These are phyloP conservation scores for Leishmania martiniquensis DNA, from an alignment of 208 protist species.

Conservation along the genomic window DNA sequence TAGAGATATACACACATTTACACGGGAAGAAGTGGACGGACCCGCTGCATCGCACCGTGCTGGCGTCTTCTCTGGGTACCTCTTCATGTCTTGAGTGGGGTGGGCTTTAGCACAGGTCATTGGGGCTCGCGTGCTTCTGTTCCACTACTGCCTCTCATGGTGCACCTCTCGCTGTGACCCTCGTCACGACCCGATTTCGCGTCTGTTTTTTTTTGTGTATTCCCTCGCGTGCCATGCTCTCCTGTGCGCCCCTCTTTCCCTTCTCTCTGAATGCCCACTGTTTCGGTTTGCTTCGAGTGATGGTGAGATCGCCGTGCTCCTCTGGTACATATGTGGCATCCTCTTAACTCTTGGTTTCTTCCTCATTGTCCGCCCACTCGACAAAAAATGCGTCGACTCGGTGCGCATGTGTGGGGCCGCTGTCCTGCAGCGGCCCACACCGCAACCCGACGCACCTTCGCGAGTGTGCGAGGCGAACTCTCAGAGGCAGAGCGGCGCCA, in stretches of 20 bases:
- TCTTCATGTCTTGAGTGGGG: not conserved
- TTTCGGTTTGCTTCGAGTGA: no score
- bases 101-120: not conserved
- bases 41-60: not conserved
- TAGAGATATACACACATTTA: no score
- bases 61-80: not conserved
- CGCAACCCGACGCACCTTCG: conserved; percentile 2
- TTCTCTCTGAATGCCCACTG: no score
- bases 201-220: not conserved
- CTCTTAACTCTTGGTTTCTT: not conserved
- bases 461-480: conserved; percentile 24
- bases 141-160: no score
- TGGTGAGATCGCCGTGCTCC: not conserved
- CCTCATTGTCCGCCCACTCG: not conserved
- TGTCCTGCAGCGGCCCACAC: not conserved
- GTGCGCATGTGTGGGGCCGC: not conserved
- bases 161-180: not conserved
- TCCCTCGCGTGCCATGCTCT: not conserved
- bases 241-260: not conserved
- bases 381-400: not conserved
- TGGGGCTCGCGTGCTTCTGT: not conserved
- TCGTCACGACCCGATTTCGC: no score
- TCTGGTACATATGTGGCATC: not conserved
- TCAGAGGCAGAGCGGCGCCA: conserved; percentile 65
- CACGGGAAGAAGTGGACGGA: not conserved